Conservation (phyloP, 2,329 filamentous ascomycete genomes). For the Knoxdaviesia capensis region DNA sequence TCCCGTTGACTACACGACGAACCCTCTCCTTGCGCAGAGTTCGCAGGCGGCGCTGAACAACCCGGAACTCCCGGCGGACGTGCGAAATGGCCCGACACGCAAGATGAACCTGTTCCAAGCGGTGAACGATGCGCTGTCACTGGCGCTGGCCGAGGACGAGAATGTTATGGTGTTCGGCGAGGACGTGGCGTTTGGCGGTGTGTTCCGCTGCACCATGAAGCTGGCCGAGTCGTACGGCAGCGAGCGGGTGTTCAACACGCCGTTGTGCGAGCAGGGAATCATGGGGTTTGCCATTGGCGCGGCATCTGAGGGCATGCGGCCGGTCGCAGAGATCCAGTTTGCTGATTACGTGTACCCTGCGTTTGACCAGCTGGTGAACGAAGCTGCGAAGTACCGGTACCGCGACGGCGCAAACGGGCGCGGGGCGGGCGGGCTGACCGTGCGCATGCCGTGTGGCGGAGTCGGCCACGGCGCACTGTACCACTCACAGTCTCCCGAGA, state of each 20-base stretch:
- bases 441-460: constrained; percentile 77
- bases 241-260: constrained; percentile 90
- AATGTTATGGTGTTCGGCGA: constrained; percentile 85
- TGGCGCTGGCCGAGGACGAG: constrained; percentile 65
- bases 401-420: constrained; percentile 39
- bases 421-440: constrained; percentile 58
- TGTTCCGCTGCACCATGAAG: constrained; percentile 88
- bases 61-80: constrained; percentile 46
- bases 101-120: constrained; percentile 89
- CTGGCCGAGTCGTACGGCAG: constrained; percentile 72
- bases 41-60: constrained; percentile 51
- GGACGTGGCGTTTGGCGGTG: constrained; percentile 90
- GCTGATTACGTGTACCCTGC: constrained; percentile 88
- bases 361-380: constrained; percentile 86
- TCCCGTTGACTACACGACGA: constrained; percentile 71
- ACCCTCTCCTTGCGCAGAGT: constrained; percentile 62
- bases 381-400: constrained; percentile 76
- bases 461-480: constrained; percentile 80
- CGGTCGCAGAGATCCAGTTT: constrained; percentile 88
- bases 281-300: constrained; percentile 83
- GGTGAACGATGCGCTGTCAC: constrained; percentile 74
- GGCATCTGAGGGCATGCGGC: constrained; percentile 78
- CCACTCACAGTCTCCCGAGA: constrained; percentile 78
- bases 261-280: constrained; percentile 83
- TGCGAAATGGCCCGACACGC: constrained; percentile 51